Conservation (phyloP, 345 rosid species). For the Lumnitzera racemosa region DNA sequence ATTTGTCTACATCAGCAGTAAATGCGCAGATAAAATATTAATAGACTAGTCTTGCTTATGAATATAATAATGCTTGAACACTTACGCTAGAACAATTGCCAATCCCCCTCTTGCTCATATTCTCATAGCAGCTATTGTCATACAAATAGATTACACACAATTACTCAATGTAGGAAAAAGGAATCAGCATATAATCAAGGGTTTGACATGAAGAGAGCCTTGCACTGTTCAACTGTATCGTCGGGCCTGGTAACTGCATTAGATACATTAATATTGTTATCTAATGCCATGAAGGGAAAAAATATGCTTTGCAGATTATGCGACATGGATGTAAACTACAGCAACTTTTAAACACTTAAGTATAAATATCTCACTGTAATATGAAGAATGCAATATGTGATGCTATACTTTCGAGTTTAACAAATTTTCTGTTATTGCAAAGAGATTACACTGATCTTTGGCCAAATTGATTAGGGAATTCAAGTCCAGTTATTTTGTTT, state of each 20-base stretch:
- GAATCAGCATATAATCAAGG: conserved; percentile 4
- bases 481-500: too few species aligned
- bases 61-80: background rate
- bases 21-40: too few species aligned
- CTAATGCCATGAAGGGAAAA: background rate
- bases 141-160: background rate
- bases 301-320: background rate
- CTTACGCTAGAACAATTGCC: background rate
- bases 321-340: background rate
- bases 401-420: background rate
- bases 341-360: too few species aligned
- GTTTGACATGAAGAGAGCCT: conserved; percentile 30
- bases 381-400: too few species aligned
- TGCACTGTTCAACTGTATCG: conserved; percentile 50
- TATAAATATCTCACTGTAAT: too few species aligned
- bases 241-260: conserved; percentile 76
- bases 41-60: too few species aligned
- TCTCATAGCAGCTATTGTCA: background rate
- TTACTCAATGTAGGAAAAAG: background rate
- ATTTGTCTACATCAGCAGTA: too few species aligned
- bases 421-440: background rate
- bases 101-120: background rate
- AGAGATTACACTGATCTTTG: background rate
- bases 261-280: background rate
- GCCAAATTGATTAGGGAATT: too few species aligned